A percentile compares a stretch with the other conserved stretches of the same genome.
phyloP scores from a whole-genome alignment of 169 alveolate genomes.

The Ichthyophthirius multifiliis region DNA sequence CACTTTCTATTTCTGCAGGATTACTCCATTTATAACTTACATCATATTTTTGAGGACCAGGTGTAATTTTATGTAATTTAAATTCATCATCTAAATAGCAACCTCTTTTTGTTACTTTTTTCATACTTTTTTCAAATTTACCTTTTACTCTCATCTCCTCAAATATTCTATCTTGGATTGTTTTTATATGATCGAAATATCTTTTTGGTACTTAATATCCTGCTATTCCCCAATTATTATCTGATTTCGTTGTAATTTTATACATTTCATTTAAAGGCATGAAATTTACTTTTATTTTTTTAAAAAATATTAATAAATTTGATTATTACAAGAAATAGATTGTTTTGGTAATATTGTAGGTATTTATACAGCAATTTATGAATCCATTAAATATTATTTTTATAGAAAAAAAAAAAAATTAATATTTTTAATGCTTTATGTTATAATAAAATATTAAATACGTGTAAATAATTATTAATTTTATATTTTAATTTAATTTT shows the following conservation, averaged over 20 bases:
- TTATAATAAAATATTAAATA: too few species aligned
- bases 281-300: background rate
- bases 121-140: background rate
- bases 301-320: too few species aligned
- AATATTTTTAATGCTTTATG: too few species aligned
- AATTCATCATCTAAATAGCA: slow-evolving; percentile 26
- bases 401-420: too few species aligned
- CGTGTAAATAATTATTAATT: too few species aligned
- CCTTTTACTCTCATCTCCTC: slow-evolving; percentile 10
- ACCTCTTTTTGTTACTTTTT: slow-evolving; percentile 23
- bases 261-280: background rate
- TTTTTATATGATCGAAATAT: slow-evolving; percentile 31
- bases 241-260: background rate
- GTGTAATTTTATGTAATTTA: background rate
- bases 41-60: slow-evolving; percentile 11
- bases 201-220: slow-evolving; percentile 40
- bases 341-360: too few species aligned
- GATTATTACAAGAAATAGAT: too few species aligned
- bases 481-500: too few species aligned
- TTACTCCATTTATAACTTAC: background rate
- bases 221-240: slow-evolving; percentile 27
- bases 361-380: too few species aligned
- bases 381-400: too few species aligned
- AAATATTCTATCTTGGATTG: slow-evolving; percentile 27
- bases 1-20: background rate